Conservation (phyloP, 441 rosid species). For the Syzygium malaccense region DNA sequence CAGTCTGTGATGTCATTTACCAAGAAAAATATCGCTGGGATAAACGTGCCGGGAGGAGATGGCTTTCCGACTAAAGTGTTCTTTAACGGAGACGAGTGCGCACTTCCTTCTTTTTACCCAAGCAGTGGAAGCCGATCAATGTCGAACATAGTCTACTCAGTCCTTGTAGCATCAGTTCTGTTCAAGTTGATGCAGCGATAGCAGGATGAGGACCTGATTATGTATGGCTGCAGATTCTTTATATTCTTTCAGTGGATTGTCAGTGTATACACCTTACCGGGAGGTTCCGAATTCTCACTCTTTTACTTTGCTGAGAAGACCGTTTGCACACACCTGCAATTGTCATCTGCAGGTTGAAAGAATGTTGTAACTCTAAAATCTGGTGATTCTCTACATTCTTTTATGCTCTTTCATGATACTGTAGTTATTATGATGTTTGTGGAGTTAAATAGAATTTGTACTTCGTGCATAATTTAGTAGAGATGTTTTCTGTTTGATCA, state of each 20-base stretch:
- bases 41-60: slow-evolving; percentile 66
- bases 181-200: slow-evolving; percentile 35
- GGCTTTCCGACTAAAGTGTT: slow-evolving; percentile 87
- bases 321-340: not conserved
- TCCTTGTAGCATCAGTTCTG: slow-evolving; percentile 26
- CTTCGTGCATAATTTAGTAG: not conserved
- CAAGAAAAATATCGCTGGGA: slow-evolving; percentile 63
- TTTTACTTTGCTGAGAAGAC: not conserved
- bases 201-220: slow-evolving; percentile 1
- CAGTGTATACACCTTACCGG: not conserved
- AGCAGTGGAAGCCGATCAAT: slow-evolving; percentile 29
- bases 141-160: slow-evolving; percentile 9
- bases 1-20: slow-evolving; percentile 89
- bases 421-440: not conserved
- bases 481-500: not conserved
- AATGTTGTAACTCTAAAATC: not conserved
- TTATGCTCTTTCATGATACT: not conserved
- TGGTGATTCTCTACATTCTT: not conserved
- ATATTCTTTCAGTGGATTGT: not conserved
- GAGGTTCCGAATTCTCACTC: not conserved
- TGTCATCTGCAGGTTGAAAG: not conserved
- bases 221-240: not conserved
- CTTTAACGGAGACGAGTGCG: slow-evolving; percentile 93
- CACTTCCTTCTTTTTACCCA: slow-evolving; percentile 57
- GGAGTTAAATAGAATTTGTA: not conserved